A percentile compares a stretch with the other conserved stretches of the same genome.
Conservation (phyloP, 352 stramenopile genomes). For the Phytopythium litorale region DNA sequence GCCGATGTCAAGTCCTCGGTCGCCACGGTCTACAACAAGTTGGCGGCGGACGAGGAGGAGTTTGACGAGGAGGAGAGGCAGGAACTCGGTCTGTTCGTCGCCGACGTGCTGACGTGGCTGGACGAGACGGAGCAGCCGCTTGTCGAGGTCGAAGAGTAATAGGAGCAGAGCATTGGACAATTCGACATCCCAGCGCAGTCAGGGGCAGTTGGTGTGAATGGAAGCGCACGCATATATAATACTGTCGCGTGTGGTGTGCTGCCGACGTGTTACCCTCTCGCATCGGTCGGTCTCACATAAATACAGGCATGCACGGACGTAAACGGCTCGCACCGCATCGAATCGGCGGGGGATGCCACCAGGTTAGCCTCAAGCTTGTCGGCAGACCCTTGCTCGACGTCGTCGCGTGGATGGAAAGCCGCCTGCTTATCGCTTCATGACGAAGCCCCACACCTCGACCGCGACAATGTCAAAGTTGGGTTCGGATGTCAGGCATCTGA, state of each 20-base stretch:
- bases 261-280: background rate
- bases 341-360: background rate
- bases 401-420: background rate
- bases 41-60: conserved; percentile 25
- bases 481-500: conserved; percentile 40
- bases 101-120: conserved; percentile 19
- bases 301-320: background rate
- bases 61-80: conserved; percentile 52
- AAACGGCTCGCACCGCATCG: background rate
- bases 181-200: background rate
- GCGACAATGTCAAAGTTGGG: conserved; percentile 49
- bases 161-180: background rate
- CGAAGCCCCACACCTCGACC: conserved; percentile 73
- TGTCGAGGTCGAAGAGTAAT: background rate
- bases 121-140: conserved; percentile 8
- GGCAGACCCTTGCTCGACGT: background rate
- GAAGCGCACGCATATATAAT: conserved; percentile 4
- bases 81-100: conserved; percentile 42
- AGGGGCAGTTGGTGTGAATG: background rate
- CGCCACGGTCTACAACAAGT: conserved; percentile 19
- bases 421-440: conserved; percentile 33
- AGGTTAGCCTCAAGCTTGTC: background rate
- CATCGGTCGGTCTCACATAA: background rate
- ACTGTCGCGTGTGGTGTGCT: background rate
- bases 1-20: conserved; percentile 39